Evolutionary conservation across 176 grass and related monocot genomes (phyloP).

Genomic region (barley (Hordeum vulgare)): MorexV3_pseudomolecules_assembly NC_058520.1:46526662-46527161

Average conservation of each 20-base stretch:
- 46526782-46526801: constrained; percentile 44
- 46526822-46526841: not conserved
- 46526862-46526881: constrained; percentile 18
- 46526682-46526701: constrained; percentile 14
- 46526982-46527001: constrained; percentile 23
- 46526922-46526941: constrained; percentile 31
- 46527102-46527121: not conserved
- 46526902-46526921: constrained; percentile 35
- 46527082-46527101: constrained; percentile 1
- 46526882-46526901: constrained; percentile 37
- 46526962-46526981: constrained; percentile 30
- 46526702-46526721: constrained; percentile 12
- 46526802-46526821: constrained; percentile 5
- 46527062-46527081: not conserved
- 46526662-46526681: constrained; percentile 34
- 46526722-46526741: not conserved
- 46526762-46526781: constrained; percentile 41
- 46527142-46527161: constrained; percentile 6
- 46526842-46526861: constrained; percentile 6
- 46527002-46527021: not conserved
- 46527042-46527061: not conserved
- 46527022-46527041: constrained; percentile 32
- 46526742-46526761: constrained; percentile 25
- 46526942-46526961: constrained; percentile 45
- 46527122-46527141: constrained; percentile 22